Evolutionary conservation across 2,329 filamentous ascomycete species (phyloP).

Genomic region (Colletotrichum sp.): DNA sequence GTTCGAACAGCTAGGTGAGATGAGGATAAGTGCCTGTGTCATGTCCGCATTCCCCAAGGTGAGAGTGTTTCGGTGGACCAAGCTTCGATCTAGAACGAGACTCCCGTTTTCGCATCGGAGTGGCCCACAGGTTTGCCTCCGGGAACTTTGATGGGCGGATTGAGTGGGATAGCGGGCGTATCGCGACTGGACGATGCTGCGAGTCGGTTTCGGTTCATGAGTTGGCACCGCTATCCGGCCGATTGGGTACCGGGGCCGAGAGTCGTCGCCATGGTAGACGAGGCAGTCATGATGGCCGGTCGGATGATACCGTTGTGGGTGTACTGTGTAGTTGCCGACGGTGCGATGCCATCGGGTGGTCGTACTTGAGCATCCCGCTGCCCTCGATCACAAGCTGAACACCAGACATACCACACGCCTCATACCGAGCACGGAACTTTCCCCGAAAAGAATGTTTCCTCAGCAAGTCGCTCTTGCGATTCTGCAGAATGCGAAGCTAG

Average conservation of each 20-base stretch:
- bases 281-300: not conserved
- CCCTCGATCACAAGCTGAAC: not conserved
- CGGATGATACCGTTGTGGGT: not conserved
- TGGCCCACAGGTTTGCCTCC: not conserved
- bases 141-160: not conserved
- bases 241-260: not conserved
- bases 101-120: not conserved
- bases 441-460: rapidly evolving
- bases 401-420: not conserved
- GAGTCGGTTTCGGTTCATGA: not conserved
- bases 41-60: not conserved
- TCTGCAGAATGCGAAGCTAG: not conserved
- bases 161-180: not conserved
- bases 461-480: not conserved
- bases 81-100: not conserved
- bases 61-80: not conserved
- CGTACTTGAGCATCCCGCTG: rapidly evolving
- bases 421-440: not conserved
- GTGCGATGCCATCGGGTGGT: not conserved
- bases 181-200: not conserved
- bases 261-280: not conserved
- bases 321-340: not conserved
- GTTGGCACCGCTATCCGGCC: not conserved
- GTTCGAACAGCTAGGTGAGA: not conserved
- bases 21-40: not conserved